phyloP scores from a whole-genome alignment of 768 basidiomycete species.

The Lepiota brunneoincarnata region DNA sequence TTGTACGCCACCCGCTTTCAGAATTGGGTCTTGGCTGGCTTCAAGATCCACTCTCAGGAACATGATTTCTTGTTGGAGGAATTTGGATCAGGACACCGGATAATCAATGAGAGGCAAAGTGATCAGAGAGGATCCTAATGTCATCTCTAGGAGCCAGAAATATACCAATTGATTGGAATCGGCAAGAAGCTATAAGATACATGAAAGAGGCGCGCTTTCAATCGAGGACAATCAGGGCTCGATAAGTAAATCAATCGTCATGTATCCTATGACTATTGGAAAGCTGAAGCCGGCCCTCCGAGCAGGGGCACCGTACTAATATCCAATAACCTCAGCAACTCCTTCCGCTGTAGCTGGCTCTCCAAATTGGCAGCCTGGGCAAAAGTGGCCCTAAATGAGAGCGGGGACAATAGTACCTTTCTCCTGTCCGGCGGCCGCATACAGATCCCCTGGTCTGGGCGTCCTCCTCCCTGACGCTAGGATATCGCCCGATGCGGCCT shows the following conservation, averaged over 20 bases:
- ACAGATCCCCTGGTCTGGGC: background rate
- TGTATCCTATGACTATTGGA: background rate
- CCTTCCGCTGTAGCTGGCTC: constrained; percentile 4
- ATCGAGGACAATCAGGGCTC: too few relatives aligned
- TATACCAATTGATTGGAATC: too few relatives aligned
- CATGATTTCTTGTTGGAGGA: constrained; percentile 1
- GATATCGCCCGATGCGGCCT: background rate
- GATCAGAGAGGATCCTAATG: too few relatives aligned
- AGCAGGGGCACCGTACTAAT: constrained; percentile 3
- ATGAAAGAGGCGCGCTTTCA: too few relatives aligned
- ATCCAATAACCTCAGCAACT: constrained; percentile 6
- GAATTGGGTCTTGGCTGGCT: background rate
- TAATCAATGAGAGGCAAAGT: background rate
- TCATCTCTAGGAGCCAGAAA: too few relatives aligned
- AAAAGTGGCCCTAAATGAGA: constrained; percentile 3
- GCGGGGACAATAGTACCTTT: background rate
- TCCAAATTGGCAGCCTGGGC: background rate
- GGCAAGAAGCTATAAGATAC: too few relatives aligned
- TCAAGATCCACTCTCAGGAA: background rate
- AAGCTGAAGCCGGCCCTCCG: background rate
- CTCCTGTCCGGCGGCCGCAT: background rate
- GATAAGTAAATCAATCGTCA: too few relatives aligned
- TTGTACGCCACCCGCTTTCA: background rate
- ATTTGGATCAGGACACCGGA: background rate
- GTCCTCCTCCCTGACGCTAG: constrained; percentile 1